A percentile compares a stretch with the other conserved stretches of the same genome.
Conservation (phyloP, 768 basidiomycete species). For the Termitomyces sp. region DNA sequence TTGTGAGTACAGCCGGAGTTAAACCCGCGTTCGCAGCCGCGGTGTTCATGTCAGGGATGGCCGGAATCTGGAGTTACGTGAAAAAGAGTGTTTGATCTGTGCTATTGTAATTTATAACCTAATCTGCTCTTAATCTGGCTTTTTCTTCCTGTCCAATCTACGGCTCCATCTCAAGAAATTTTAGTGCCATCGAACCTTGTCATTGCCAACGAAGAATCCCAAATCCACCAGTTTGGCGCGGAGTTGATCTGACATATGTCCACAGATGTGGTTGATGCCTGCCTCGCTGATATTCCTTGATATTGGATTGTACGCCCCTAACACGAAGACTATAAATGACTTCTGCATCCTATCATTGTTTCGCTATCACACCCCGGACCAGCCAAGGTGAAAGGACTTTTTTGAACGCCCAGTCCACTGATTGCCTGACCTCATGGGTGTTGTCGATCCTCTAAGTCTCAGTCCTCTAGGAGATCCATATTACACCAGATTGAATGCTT, state of each 20-base stretch:
- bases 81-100: slow-evolving; percentile 77
- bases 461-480: slow-evolving; percentile 5
- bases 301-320: slow-evolving; percentile 20
- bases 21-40: slow-evolving; percentile 86
- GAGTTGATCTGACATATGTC: slow-evolving; percentile 40
- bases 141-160: slow-evolving; percentile 36
- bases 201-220: slow-evolving; percentile 27
- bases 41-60: slow-evolving; percentile 81
- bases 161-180: slow-evolving; percentile 32
- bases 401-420: slow-evolving; percentile 1
- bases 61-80: slow-evolving; percentile 92
- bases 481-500: background rate
- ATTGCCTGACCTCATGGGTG: slow-evolving; percentile 10
- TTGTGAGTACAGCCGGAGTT: slow-evolving; percentile 72
- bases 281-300: slow-evolving; percentile 25
- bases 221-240: slow-evolving; percentile 35
- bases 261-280: slow-evolving; percentile 37
- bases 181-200: slow-evolving; percentile 19
- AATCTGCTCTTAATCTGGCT: slow-evolving; percentile 40
- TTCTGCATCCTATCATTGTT: slow-evolving; percentile 15
- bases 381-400: background rate
- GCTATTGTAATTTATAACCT: slow-evolving; percentile 42
- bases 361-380: slow-evolving; percentile 9
- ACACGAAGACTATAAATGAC: slow-evolving; percentile 40
- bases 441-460: background rate